A percentile compares a stretch with the other conserved stretches of the same genome.
These are phyloP conservation scores for Narthecium ossifragum DNA, from an alignment of 106 monocot genomes.

Conservation along the genomic window DNA sequence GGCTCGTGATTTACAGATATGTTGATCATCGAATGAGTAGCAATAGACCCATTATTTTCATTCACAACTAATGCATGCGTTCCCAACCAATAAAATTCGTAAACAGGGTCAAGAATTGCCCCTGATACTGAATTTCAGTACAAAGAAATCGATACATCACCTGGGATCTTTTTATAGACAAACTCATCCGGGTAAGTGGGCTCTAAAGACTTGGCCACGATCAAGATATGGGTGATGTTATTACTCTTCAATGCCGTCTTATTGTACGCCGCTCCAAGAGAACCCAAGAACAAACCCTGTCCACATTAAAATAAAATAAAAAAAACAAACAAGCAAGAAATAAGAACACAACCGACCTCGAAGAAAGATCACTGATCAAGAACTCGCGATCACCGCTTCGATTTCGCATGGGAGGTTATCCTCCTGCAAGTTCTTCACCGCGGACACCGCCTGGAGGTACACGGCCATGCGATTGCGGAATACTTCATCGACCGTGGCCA, in stretches of 20 bases:
- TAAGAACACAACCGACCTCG: neutral
- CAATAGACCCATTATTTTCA: neutral
- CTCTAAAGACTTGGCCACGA: conserved; percentile 60
- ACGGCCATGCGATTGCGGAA: too few species aligned
- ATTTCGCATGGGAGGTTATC: too few species aligned
- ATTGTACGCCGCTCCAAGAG: conserved; percentile 63
- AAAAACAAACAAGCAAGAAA: neutral
- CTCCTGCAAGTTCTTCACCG: too few species aligned
- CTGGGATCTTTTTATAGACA: conserved; percentile 76
- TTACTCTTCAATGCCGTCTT: conserved; percentile 42
- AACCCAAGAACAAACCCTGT: conserved; percentile 88
- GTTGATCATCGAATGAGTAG: neutral
- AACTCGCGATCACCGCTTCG: too few species aligned
- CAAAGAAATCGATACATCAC: conserved; percentile 9
- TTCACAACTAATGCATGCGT: too few species aligned
- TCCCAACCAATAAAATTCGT: too few species aligned
- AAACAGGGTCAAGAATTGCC: too few species aligned
- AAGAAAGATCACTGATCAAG: too few species aligned
- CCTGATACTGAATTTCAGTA: neutral
- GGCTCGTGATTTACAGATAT: neutral
- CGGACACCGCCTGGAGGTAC: too few species aligned
- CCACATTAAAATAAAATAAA: neutral
- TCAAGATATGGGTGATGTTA: conserved; percentile 77
- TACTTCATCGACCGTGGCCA: too few species aligned
- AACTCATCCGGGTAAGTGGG: conserved; percentile 76